phyloP scores from a whole-genome alignment of 2,329 filamentous ascomycete genomes.

The Dactylella cylindrospora region DNA sequence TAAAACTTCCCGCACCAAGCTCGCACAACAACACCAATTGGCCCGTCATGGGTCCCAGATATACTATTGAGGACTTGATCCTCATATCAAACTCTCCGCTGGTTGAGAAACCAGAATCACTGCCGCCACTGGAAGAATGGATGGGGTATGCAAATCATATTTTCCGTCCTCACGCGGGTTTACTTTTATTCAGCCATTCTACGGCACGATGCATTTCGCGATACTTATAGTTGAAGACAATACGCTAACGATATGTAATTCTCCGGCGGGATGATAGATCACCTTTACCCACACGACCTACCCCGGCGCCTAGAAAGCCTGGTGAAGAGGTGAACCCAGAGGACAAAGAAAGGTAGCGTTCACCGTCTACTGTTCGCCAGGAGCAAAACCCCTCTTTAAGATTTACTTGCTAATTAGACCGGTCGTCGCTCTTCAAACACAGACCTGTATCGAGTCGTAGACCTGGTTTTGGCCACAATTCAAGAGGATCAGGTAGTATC shows the following conservation, averaged over 20 bases:
- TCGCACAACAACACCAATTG: conserved; percentile 20
- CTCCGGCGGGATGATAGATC: too few species aligned
- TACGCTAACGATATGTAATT: too few species aligned
- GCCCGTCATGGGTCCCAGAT: conserved; percentile 49
- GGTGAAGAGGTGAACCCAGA: conserved; percentile 24
- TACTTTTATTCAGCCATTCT: too few species aligned
- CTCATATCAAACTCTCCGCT: conserved; percentile 57
- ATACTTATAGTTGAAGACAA: too few species aligned
- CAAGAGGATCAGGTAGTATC: conserved; percentile 48
- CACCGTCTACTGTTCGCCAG: neutral
- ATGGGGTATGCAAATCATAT: conserved; percentile 58
- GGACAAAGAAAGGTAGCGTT: conserved; percentile 40
- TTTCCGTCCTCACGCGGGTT: too few species aligned
- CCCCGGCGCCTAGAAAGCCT: conserved; percentile 31
- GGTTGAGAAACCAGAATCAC: conserved; percentile 58
- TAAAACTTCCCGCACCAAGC: neutral
- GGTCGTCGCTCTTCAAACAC: neutral
- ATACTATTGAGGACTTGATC: conserved; percentile 57
- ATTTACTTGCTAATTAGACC: neutral
- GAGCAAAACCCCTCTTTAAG: too few species aligned
- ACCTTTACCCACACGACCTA: conserved; percentile 40
- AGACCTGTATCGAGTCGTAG: conserved; percentile 13
- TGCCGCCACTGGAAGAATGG: conserved; percentile 62
- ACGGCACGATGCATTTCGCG: too few species aligned
- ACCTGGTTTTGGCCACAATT: conserved; percentile 45